Conservation (phyloP, 1,284 basidiomycete species). For the Marasmius oreades region DNA sequence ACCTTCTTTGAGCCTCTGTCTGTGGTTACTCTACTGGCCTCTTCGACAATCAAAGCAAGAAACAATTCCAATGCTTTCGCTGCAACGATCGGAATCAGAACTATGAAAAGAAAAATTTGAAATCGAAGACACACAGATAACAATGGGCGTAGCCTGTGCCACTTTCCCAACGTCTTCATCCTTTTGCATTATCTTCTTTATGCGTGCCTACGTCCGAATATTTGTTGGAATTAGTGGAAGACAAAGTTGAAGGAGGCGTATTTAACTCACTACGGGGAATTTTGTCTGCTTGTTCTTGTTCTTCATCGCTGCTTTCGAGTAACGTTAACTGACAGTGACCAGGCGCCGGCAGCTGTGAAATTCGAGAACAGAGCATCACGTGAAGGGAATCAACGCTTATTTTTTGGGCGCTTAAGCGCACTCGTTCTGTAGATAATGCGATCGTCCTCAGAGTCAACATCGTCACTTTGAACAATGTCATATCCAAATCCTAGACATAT, state of each 20-base stretch:
- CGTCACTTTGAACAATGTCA: conserved; percentile 12
- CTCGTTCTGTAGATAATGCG: neutral
- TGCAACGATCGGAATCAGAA: conserved; percentile 29
- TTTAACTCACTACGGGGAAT: conserved; percentile 66
- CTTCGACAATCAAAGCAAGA: conserved; percentile 83
- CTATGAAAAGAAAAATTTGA: conserved; percentile 1
- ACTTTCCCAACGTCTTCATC: conserved; percentile 99
- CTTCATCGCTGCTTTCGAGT: conserved; percentile 58
- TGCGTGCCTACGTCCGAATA: conserved; percentile 69
- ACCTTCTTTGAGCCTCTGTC: conserved; percentile 87
- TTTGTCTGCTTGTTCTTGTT: conserved; percentile 85
- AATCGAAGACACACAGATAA: conserved; percentile 78
- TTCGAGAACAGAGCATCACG: no score
- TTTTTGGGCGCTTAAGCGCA: neutral
- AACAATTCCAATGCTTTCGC: conserved; percentile 97
- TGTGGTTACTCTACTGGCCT: conserved; percentile 79
- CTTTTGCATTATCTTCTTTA: conserved; percentile 99
- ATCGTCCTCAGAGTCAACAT: neutral
- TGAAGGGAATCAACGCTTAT: no score
- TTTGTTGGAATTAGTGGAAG: neutral
- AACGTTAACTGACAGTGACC: no score
- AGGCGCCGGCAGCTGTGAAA: no score
- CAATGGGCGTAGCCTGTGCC: conserved; percentile 93
- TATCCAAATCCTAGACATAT: conserved; percentile 52
- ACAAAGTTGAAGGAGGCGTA: neutral